A percentile compares a stretch with the other conserved stretches of the same genome.
Evolutionary conservation across 495 filamentous ascomycete genomes (phyloP).

Genomic region (Daldinia childiae): DNA sequence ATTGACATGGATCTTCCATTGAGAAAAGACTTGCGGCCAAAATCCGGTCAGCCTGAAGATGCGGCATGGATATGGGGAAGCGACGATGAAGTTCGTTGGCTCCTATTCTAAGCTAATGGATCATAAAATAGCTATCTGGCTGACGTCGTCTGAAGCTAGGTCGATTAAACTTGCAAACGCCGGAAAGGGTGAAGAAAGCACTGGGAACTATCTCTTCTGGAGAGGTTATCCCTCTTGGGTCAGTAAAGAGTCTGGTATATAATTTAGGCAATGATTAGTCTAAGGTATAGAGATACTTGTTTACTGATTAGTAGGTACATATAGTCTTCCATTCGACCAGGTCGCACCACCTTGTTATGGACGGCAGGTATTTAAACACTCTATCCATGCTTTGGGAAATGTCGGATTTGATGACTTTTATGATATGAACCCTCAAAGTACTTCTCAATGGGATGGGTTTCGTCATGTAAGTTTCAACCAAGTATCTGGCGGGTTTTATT

Average conservation of each 20-base stretch:
- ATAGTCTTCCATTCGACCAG: conserved; percentile 64
- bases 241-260: conserved; percentile 1
- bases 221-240: conserved; percentile 60
- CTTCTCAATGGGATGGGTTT: conserved; percentile 78
- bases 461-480: conserved; percentile 57
- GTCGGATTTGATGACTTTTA: conserved; percentile 72
- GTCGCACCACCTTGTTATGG: conserved; percentile 57
- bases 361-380: conserved; percentile 53
- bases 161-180: conserved; percentile 62
- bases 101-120: neutral
- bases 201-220: conserved; percentile 55
- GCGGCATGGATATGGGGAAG: conserved; percentile 74
- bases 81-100: conserved; percentile 60
- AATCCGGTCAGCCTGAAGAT: conserved; percentile 36
- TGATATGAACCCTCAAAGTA: conserved; percentile 71
- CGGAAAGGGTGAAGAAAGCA: conserved; percentile 57
- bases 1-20: conserved; percentile 24
- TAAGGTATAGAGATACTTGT: neutral
- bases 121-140: neutral
- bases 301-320: neutral
- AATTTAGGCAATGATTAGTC: neutral
- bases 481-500: neutral
- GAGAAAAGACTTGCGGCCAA: conserved; percentile 35
- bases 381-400: conserved; percentile 53
- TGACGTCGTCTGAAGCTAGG: conserved; percentile 43